phyloP scores from a whole-genome alignment of 2,329 filamentous ascomycete genomes.

The Fusarium azukiicola region DNA sequence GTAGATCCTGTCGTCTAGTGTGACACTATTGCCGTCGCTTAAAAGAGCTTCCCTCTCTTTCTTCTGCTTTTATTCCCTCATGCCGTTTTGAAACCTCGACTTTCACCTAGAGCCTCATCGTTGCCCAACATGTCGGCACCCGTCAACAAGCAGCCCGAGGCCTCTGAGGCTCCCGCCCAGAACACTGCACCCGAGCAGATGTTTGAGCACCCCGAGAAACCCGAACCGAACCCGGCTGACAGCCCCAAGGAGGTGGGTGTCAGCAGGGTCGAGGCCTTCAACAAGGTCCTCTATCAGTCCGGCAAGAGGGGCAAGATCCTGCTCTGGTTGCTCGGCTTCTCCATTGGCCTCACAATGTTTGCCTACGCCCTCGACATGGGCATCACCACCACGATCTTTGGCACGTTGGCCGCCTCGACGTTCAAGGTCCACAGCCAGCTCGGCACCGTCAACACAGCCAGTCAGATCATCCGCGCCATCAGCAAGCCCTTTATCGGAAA shows the following conservation, averaged over 20 bases:
- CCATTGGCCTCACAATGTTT: slow-evolving; percentile 63
- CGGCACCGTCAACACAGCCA: slow-evolving; percentile 54
- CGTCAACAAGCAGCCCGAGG: no score
- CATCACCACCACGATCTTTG: slow-evolving; percentile 59
- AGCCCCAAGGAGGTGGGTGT: slow-evolving; percentile 51
- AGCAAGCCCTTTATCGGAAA: slow-evolving; percentile 65
- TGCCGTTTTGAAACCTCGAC: no score
- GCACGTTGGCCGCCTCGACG: slow-evolving; percentile 59
- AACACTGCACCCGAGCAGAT: no score
- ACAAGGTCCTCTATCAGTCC: slow-evolving; percentile 64
- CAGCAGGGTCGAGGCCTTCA: slow-evolving; percentile 63
- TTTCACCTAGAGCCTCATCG: no score
- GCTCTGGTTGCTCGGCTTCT: slow-evolving; percentile 61
- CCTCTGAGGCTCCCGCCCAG: no score
- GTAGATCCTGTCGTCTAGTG: no score
- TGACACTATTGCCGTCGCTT: no score
- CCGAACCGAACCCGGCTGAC: no score
- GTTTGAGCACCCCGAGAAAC: no score
- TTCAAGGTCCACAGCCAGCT: slow-evolving; percentile 50
- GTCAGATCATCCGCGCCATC: slow-evolving; percentile 63
- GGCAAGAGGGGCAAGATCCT: slow-evolving; percentile 59
- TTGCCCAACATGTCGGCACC: no score
- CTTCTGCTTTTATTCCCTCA: no score
- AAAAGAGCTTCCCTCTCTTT: no score
- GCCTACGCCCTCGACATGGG: slow-evolving; percentile 56